Evolutionary conservation across 2,329 filamentous ascomycete genomes (phyloP).

Genomic region (Penicillium italicum): DNA sequence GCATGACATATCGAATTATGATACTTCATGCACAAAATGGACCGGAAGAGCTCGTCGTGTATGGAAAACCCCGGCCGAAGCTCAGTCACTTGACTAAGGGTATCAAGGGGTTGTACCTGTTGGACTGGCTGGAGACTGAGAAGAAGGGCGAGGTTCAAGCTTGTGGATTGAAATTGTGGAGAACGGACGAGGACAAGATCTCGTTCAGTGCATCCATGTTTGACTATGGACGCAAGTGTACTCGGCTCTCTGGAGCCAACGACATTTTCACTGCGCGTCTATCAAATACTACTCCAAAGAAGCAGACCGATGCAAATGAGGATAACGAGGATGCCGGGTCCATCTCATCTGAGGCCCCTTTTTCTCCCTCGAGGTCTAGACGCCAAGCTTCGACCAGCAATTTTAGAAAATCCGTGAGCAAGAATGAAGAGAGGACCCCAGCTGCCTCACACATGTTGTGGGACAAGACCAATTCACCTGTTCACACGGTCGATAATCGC

Average conservation of each 20-base stretch:
- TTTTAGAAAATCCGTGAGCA: fast-evolving
- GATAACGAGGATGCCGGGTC: background rate
- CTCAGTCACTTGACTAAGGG: background rate
- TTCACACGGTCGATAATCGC: no score
- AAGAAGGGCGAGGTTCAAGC: background rate
- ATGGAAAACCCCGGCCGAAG: background rate
- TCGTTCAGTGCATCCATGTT: background rate
- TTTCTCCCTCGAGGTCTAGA: background rate
- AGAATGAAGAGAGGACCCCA: background rate
- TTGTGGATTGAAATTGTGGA: background rate
- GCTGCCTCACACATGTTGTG: fast-evolving
- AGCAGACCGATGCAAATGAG: background rate
- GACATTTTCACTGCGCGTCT: background rate
- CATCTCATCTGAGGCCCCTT: background rate
- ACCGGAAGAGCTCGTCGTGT: background rate
- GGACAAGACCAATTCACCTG: no score
- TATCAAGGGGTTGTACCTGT: background rate
- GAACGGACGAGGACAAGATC: background rate
- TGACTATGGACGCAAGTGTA: background rate
- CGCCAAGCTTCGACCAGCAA: background rate
- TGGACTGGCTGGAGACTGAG: background rate
- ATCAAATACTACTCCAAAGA: background rate
- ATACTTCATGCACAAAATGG: background rate
- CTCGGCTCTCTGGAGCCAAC: background rate
- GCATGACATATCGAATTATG: background rate